Evolutionary conservation across 495 filamentous ascomycete species (phyloP).

Genomic region (Cercophora sp.): DNA sequence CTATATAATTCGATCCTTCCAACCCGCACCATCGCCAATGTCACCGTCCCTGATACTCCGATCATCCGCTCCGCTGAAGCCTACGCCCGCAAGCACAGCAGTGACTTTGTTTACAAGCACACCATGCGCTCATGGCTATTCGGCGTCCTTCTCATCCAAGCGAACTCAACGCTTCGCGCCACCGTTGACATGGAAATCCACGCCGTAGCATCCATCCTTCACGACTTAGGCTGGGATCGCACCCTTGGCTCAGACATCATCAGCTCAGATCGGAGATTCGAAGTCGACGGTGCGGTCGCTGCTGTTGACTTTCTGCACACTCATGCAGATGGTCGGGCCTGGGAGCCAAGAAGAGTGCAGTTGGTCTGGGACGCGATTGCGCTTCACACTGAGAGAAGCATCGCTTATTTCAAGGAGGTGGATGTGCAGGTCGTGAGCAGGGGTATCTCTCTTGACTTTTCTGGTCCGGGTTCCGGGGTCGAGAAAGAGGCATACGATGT

Average conservation of each 20-base stretch:
- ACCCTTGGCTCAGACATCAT: conserved; percentile 27
- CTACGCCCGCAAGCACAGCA: conserved; percentile 34
- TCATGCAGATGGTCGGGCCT: conserved; percentile 24
- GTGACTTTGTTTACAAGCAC: conserved; percentile 43
- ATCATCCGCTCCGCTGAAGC: conserved; percentile 32
- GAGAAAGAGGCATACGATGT: conserved; percentile 7
- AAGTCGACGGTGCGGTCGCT: conserved; percentile 52
- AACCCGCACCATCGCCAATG: conserved; percentile 18
- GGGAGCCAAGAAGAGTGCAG: conserved; percentile 29
- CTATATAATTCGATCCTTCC: no score
- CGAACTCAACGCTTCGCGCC: conserved; percentile 31
- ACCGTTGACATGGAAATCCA: conserved; percentile 45
- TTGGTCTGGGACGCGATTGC: conserved; percentile 25
- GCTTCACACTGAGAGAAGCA: conserved; percentile 15
- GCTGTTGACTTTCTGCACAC: conserved; percentile 40
- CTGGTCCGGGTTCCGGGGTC: conserved; percentile 11
- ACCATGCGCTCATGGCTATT: conserved; percentile 45
- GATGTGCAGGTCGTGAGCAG: conserved; percentile 15
- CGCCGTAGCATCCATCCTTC: conserved; percentile 45
- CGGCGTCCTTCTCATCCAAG: conserved; percentile 35
- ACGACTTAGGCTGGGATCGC: conserved; percentile 52
- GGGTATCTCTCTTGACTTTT: conserved; percentile 16
- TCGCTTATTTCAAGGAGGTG: conserved; percentile 20
- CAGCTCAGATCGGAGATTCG: conserved; percentile 48
- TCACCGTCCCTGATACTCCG: conserved; percentile 24